Base-by-base conservation (phyloP, 163 green algal species). In the Prototheca wickerhamii region DNA sequence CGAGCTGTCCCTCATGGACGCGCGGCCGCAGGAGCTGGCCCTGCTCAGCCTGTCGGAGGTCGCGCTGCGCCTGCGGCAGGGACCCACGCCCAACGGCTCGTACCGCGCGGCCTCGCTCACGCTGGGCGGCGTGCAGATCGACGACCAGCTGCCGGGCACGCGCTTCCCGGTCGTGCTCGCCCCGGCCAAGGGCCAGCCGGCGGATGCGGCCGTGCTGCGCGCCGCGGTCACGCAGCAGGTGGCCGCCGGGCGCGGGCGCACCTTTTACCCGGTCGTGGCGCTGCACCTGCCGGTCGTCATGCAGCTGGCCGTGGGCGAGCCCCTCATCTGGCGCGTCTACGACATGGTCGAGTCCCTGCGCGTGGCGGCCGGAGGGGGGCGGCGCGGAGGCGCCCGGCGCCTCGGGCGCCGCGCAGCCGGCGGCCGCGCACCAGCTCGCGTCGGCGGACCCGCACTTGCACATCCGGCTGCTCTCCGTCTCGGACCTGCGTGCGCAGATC, bases 231-330 rank as follows among this genome's bases (percentile, higher is more conserved):
- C 76, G 12, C 68, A 58, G 32, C 69, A 79, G 31, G 28, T 64
- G 17, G 72, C 58, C 0, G 58, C 57, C 20, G 43, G 69, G 1
- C 67, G 76, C 0, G 60, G 64, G 21, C 66, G 77, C 31, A 49
- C 63, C 21, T 80, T 82, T 61, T 78, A 75, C 61, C 77, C 80
- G 8, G 70, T 69, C 31, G 60, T 85, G 23, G 49, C 44, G 1
- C 33, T 71, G 30, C 52, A 49, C 17, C 51, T 70, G 21, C 51
- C 58, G 2, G 34, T 65, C 18, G 29, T 43, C 20, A 60, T 87
- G n/a, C 74, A 81, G 69, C 29, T 87, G 6, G 72, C 77, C 6
- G 63, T 87, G 43, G 69, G 60, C 34, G 80, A 87, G 70, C 49
- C 56, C 2, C 58, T 85, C 60, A 63, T 87, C 32, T 87, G 80